Evolutionary conservation across 2,329 filamentous ascomycete species (phyloP).

Genomic region (Colletotrichum cordylinicola): DNA sequence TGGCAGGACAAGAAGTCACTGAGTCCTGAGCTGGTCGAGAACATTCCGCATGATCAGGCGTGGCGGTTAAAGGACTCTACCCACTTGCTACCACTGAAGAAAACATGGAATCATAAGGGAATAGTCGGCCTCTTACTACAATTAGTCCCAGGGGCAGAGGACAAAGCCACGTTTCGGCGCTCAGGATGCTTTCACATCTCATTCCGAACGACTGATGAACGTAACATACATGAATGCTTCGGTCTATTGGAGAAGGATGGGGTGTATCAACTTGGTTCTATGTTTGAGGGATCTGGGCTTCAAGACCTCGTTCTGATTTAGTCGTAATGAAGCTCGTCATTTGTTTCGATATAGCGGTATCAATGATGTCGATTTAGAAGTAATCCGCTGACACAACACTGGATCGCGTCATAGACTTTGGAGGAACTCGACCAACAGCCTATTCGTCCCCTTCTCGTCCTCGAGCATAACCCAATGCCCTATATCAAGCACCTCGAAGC

Average conservation of each 20-base stretch:
- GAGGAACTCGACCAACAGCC: background rate
- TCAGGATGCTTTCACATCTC: background rate
- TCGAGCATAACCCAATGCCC: constrained; percentile 18
- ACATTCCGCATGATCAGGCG: background rate
- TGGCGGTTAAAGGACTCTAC: background rate
- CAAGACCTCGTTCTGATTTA: background rate
- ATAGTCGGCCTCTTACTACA: background rate
- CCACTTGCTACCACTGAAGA: background rate
- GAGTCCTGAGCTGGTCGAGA: background rate
- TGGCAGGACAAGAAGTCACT: background rate
- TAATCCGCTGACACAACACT: too few relatives aligned
- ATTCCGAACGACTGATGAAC: background rate
- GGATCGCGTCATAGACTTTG: too few relatives aligned
- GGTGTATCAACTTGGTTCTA: background rate
- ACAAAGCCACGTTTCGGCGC: background rate
- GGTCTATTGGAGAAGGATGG: background rate
- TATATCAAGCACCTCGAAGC: constrained; percentile 8
- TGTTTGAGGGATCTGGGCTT: background rate
- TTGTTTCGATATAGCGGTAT: too few relatives aligned
- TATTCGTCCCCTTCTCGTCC: background rate
- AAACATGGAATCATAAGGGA: background rate
- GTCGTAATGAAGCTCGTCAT: too few relatives aligned
- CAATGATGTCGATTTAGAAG: too few relatives aligned
- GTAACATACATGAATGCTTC: background rate
- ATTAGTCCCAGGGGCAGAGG: background rate